Evolutionary conservation across 106 monocot species (phyloP), one percentile per base, ranked within the genome.

Genomic region (Dioscorea alata): DNA sequence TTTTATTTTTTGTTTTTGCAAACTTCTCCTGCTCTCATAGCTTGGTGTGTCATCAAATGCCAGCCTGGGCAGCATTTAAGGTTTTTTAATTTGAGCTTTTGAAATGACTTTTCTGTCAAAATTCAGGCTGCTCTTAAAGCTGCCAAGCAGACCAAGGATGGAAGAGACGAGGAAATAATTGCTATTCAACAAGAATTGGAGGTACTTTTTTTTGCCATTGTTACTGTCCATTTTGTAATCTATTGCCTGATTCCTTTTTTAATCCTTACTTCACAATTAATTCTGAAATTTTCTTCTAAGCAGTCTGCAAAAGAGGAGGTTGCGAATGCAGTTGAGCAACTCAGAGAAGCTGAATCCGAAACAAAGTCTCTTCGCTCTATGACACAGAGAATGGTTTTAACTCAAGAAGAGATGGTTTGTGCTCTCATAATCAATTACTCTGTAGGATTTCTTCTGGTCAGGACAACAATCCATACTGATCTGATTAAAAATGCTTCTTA

Each of bases 341-440:
- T 92, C 33, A 75, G 71, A 70, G 89, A 97, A 78, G 84, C 86
- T 57, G 84, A 97, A 83, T 75, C 76, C 69, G 88, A 97, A 78
- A 75, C 71, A 25, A 86, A 84, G 57, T 71, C 82, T 72, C 86
- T 92, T 77, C 81, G 81, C 7, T 78, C 77, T 20, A 89, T 89
- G 80, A 97, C 92, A 61, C 82, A 88, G 52, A 82, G 92, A 68
- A 86, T 97, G 89, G 82, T 97, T 64, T 81, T 92, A 67, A 86
- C 96, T 13, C 76, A 89, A 65, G 96, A 97, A 66, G 96, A 97
- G 71, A 97, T 92, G 96, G 96, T 89, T 56, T 57, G 74, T 7
- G 58, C 54, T 63, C 49, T 42, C 2, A 53, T 68, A 25, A 28
- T 53, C 23, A 21, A 20, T 50, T 28, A 15, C 13, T 4, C 49